Base-by-base conservation (phyloP, 371 early-diverging fungal genomes). In the Mucor plumbeus region DNA sequence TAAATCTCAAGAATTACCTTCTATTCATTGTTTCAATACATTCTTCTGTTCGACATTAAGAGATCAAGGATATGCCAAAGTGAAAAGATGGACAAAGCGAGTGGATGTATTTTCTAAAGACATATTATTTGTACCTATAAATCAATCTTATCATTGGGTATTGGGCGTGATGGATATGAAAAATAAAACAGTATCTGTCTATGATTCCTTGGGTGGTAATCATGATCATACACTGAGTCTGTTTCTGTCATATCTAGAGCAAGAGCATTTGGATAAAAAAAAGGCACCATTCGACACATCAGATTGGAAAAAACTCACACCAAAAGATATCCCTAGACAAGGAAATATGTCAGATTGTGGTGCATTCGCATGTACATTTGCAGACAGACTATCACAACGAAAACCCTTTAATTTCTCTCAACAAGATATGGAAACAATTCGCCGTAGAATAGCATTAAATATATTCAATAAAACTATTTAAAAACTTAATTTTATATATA, bases 341-440 rank as follows among this genome's bases (percentile, higher is more conserved):
- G 64, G 75, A 38, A 99, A 99, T 72, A 93, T 95, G 44, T 93
- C 87, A 55, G 99, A 99, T 77, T 99, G 99, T 77, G 99, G 99
- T n/a, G 97, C 99, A 4, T 99, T 99, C 77, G 89, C 95, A 0
- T 92, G 92, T 67, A 91, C 90, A 36, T 97, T 94, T 84, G 94
- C 95, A 7, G 96, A 97, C 69, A 85, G 87, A 69, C 60, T 81
- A 17, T 73, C 91, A 8, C 80, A 92, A 15, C 79, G 83, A 3
- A 71, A 73, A 2, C 64, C 72, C 5, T 90, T 96, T 67, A 84
- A 84, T 19, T 97, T 97, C 73, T 74, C 84, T 0, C 96, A 96
- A 66, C 69, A 74, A 14, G 79, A 93, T 53, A 95, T 95, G 93
- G 64, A 71, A 1, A 72, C 87, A 38, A 75, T 95, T 40, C 84